Base-by-base conservation (phyloP, 306 rosid species). In the Begonia peltatifolia region DNA sequence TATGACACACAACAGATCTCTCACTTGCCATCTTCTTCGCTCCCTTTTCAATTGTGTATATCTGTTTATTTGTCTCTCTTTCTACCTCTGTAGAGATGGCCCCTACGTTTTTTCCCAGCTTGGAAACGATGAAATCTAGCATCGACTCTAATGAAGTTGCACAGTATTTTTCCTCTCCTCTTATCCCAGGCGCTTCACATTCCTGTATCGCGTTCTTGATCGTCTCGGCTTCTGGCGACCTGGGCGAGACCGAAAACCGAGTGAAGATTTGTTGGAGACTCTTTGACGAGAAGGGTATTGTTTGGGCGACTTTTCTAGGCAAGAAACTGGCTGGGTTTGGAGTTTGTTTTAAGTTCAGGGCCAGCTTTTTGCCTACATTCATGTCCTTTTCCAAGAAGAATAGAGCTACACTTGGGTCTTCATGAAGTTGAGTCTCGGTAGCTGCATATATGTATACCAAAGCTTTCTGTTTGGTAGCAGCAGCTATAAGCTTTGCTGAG, bases 131-230 rank as follows among this genome's bases (percentile, higher is more conserved):
- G 41, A 77, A 89, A 52, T 89, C 97, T 8, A 84, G 54, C 97
- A 89, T 84, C 0, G 95, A 85, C 51, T 89, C 97, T 1, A 89
- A 68, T 2, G 97, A 89, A 16, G 89, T 89, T 18, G 97, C 89
- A 16, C 97, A 89, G 6, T 72, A 82, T 54, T 78, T 82, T 7
- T 82, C 93, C 62, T 84, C 95, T 0, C 89, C 93, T 52, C 14
- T 57, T 0, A 72, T 60, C 0, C 64, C 55, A 0, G 54, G 35
- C 0, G 62, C 61, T 57, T 89, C 93, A 10, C 97, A 89, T 14
- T 79, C 83, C 13, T 72, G 6, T 3, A 88, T 59, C 0, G 97
- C 80, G 1, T 63, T 60, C 47, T 73, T 60, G 46, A 89, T 65
- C 5, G 15, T 6, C 12, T 55, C 61, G 1, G 83, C 81, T 14